A percentile compares a stretch with the other conserved stretches of the same genome.
phyloP scores from a whole-genome alignment of 768 basidiomycete genomes.

The Collybia nuda region DNA sequence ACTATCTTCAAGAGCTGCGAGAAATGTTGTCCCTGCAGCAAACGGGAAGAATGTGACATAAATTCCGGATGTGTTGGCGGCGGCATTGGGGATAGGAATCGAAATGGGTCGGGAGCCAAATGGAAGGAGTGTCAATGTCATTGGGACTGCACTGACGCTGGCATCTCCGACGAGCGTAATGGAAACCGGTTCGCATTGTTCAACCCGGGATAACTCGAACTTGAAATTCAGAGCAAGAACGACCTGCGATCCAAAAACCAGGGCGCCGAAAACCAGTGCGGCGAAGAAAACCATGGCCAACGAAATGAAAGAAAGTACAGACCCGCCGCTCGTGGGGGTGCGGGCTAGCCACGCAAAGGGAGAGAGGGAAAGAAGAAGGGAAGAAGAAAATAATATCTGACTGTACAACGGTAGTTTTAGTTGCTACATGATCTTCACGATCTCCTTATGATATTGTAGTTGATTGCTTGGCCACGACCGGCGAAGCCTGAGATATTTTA shows the following conservation, averaged over 20 bases:
- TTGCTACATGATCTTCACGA: slow-evolving; percentile 2
- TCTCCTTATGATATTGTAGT: neutral
- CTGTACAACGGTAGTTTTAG: slow-evolving; percentile 1
- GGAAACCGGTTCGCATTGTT: slow-evolving; percentile 53
- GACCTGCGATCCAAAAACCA: slow-evolving; percentile 40
- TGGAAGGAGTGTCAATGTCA: slow-evolving; percentile 52
- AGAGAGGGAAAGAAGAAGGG: slow-evolving; percentile 22
- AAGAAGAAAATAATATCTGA: slow-evolving; percentile 12
- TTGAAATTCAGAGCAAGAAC: slow-evolving; percentile 32
- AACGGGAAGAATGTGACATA: slow-evolving; percentile 53
- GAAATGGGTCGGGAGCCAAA: slow-evolving; percentile 48
- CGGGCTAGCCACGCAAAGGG: slow-evolving; percentile 34
- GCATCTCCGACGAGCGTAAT: slow-evolving; percentile 44
- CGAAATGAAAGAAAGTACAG: slow-evolving; percentile 21
- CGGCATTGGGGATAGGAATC: slow-evolving; percentile 41
- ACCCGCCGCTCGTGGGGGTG: slow-evolving; percentile 19
- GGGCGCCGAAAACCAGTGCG: slow-evolving; percentile 27
- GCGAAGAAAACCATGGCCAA: slow-evolving; percentile 23
- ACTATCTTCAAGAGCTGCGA: slow-evolving; percentile 55
- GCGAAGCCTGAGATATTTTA: neutral
- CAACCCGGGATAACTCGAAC: slow-evolving; percentile 41
- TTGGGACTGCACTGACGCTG: slow-evolving; percentile 32
- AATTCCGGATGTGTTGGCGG: slow-evolving; percentile 37
- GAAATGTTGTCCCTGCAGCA: slow-evolving; percentile 44
- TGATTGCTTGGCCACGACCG: slow-evolving; percentile 1